Evolutionary conservation across 192 early-diverging fungal species (phyloP).

Genomic region (Funneliformis geosporum): DNA sequence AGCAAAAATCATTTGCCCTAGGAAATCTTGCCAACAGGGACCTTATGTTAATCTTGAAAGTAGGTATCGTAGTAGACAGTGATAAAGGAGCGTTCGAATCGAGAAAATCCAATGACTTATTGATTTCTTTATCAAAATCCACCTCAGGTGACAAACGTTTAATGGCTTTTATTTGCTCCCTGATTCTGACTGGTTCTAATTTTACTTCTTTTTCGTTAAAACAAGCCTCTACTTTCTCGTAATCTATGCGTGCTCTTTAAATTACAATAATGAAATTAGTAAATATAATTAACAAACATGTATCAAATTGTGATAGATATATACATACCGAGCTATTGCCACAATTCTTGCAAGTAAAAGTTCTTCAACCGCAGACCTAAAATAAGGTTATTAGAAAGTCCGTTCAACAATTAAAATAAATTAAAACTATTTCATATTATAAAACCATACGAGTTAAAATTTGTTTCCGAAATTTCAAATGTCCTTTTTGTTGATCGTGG

Average conservation of each 20-base stretch:
- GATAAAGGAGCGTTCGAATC: not conserved
- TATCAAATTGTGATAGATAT: not conserved
- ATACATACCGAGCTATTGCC: not conserved
- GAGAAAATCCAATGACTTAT: not conserved
- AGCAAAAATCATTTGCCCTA: slow-evolving; percentile 8
- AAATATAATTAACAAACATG: not conserved
- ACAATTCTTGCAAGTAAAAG: not conserved
- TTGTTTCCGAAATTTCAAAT: not conserved
- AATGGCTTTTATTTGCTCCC: not conserved
- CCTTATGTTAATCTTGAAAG: not conserved
- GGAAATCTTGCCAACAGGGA: not conserved
- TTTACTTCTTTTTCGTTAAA: not conserved
- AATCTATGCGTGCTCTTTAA: not conserved
- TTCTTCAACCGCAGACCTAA: not conserved
- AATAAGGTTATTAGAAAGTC: not conserved
- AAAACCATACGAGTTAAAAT: not conserved
- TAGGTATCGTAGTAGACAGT: not conserved
- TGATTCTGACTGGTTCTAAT: not conserved
- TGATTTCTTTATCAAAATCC: not conserved
- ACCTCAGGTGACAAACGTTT: not conserved
- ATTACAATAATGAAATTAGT: not conserved
- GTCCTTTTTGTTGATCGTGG: not conserved
- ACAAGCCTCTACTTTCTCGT: not conserved
- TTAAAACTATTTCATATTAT: not conserved
- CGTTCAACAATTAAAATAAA: not conserved